Percentiles rank a stretch among this genome's conserved stretches.
Conservation (phyloP, 345 rosid species). For the Populus deltoides region DNA sequence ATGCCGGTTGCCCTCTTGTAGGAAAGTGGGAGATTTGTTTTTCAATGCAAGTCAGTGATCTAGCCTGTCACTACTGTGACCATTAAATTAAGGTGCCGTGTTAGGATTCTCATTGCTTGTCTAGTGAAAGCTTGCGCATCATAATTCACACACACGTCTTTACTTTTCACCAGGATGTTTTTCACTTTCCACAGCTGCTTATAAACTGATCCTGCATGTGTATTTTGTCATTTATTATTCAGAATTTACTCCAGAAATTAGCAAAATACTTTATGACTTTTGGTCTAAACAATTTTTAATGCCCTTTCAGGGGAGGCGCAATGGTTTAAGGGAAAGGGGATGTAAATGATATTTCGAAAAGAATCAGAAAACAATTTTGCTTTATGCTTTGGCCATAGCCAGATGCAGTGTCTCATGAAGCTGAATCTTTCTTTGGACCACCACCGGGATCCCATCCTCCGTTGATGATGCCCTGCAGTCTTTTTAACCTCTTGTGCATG, state of each 20-base stretch:
- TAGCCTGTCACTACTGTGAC: background rate
- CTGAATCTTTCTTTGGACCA: slow-evolving; percentile 19
- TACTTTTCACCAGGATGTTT: background rate
- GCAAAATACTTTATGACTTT: background rate
- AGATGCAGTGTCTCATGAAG: slow-evolving; percentile 22
- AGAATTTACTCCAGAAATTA: background rate
- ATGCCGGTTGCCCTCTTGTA: background rate
- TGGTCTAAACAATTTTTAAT: slow-evolving; percentile 1
- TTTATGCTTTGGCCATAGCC: slow-evolving; percentile 15
- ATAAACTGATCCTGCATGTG: background rate
- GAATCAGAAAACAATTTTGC: slow-evolving; percentile 36
- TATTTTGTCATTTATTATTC: background rate
- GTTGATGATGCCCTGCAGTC: slow-evolving; percentile 13
- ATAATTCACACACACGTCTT: background rate
- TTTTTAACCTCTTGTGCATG: slow-evolving; percentile 17
- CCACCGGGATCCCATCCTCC: slow-evolving; percentile 7
- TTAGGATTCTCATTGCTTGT: background rate
- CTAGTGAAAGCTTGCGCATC: background rate
- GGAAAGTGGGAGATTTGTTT: background rate
- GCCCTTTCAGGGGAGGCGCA: slow-evolving; percentile 27
- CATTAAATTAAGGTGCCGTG: background rate
- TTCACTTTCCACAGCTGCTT: background rate
- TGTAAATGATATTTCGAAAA: slow-evolving; percentile 16
- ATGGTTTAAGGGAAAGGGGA: slow-evolving; percentile 10
- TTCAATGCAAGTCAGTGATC: background rate